Conservation (phyloP, 371 early-diverging fungal genomes). For the Basidiobolus heterosporus region DNA sequence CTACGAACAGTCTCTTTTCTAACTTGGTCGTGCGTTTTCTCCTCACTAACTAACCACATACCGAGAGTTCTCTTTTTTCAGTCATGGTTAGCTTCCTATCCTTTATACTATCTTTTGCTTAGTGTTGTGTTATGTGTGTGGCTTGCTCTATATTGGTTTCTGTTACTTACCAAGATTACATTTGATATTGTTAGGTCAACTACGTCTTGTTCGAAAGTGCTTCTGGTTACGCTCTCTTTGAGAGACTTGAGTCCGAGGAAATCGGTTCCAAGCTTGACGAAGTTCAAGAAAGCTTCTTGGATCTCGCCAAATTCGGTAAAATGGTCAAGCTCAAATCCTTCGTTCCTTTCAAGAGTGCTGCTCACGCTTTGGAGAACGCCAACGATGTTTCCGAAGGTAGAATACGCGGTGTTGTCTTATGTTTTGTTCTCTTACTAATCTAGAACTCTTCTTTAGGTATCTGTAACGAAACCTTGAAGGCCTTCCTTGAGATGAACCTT, state of each 20-base stretch:
- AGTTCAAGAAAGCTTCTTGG: constrained; percentile 65
- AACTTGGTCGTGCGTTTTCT: too few species aligned
- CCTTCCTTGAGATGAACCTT: constrained; percentile 86
- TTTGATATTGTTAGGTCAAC: too few species aligned
- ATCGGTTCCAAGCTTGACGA: constrained; percentile 84
- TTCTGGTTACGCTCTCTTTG: constrained; percentile 92
- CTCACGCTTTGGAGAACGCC: constrained; percentile 91
- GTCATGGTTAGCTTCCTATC: too few species aligned
- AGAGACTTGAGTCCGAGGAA: constrained; percentile 83
- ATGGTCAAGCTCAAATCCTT: constrained; percentile 84
- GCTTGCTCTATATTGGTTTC: too few species aligned
- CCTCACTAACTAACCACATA: too few species aligned
- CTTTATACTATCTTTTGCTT: too few species aligned
- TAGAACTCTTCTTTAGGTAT: constrained; percentile 28
- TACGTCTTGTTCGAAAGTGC: constrained; percentile 79
- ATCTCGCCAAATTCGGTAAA: constrained; percentile 82
- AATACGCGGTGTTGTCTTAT: constrained; percentile 8
- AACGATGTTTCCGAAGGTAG: constrained; percentile 94
- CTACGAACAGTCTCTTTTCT: too few species aligned
- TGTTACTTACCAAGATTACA: too few species aligned
- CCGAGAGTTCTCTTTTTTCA: too few species aligned
- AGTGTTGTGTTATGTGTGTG: too few species aligned
- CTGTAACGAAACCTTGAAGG: constrained; percentile 64
- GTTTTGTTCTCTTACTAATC: background rate
- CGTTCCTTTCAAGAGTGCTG: constrained; percentile 89